These are phyloP conservation scores for Mortierella sp. DNA, from an alignment of 371 early-diverging fungal genomes.

Conservation along the genomic window DNA sequence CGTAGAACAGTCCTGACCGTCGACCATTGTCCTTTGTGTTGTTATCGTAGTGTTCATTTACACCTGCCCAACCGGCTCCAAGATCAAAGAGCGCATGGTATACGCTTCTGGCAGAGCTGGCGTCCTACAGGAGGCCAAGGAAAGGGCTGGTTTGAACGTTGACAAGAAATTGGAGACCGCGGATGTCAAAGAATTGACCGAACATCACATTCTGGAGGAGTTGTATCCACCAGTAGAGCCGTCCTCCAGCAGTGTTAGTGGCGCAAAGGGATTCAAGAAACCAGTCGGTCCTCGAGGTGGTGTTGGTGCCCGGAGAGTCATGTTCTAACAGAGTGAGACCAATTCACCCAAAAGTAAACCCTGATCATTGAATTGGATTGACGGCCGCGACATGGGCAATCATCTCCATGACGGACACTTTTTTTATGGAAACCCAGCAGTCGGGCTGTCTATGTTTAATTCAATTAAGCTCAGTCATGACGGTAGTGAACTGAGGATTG, in stretches of 20 bases:
- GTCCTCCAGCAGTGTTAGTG: constrained; percentile 23
- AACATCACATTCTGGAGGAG: constrained; percentile 67
- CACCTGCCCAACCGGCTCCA: constrained; percentile 81
- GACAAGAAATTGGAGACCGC: constrained; percentile 82
- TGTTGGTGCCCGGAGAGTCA: constrained; percentile 47
- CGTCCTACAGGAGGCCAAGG: constrained; percentile 66
- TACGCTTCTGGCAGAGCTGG: constrained; percentile 80
- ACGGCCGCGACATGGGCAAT: no score
- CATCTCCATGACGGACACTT: no score
- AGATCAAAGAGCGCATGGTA: constrained; percentile 88
- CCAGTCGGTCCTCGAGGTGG: constrained; percentile 30
- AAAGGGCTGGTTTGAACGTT: constrained; percentile 62
- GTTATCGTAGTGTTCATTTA: constrained; percentile 73
- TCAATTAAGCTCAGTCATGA: no score
- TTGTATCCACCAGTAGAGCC: constrained; percentile 48
- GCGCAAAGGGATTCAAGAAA: constrained; percentile 48
- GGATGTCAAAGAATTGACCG: constrained; percentile 70
- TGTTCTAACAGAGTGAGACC: constrained; percentile 17
- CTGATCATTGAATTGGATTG: no score
- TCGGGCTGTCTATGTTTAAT: no score
- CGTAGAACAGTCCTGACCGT: no score
- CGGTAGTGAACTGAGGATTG: no score
- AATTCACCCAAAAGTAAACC: no score
- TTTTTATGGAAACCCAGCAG: no score
- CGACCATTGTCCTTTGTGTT: constrained; percentile 10